Evolutionary conservation across 345 rosid genomes (phyloP).

Genomic region (Salix exigua): DNA sequence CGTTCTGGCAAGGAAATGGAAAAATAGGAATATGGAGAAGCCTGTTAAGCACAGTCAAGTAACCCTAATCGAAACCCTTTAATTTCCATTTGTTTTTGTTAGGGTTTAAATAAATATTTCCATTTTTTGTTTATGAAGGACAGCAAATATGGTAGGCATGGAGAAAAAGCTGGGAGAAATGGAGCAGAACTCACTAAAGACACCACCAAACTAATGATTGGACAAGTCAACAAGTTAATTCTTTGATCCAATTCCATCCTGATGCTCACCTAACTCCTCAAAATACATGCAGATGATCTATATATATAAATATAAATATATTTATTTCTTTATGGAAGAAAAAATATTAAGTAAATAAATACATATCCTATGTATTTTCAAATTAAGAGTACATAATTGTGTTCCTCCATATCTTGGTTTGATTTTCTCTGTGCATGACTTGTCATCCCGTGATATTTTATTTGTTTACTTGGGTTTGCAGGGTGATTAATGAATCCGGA

Average conservation of each 20-base stretch:
- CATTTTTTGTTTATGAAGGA: not conserved
- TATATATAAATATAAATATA: no score
- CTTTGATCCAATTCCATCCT: constrained; percentile 13
- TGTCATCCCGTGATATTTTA: no score
- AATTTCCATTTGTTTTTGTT: not conserved
- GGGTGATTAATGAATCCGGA: no score
- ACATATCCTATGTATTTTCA: not conserved
- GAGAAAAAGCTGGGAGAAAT: constrained; percentile 12
- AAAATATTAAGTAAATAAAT: not conserved
- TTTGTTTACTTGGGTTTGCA: accelerated
- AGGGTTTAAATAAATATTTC: not conserved
- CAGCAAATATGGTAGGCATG: constrained; percentile 37
- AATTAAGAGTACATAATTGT: no score
- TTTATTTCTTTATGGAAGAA: not conserved
- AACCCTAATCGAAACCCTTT: not conserved
- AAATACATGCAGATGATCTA: not conserved
- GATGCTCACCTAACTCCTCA: not conserved
- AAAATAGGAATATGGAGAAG: not conserved
- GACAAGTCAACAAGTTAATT: constrained; percentile 23
- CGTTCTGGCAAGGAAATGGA: not conserved
- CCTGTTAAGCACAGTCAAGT: not conserved
- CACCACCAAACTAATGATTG: constrained; percentile 42
- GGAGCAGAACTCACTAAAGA: constrained; percentile 12
- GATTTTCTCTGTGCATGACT: accelerated
- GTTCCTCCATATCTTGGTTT: no score